phyloP scores from a whole-genome alignment of 441 rosid species.

The Erodium moschatum region DNA sequence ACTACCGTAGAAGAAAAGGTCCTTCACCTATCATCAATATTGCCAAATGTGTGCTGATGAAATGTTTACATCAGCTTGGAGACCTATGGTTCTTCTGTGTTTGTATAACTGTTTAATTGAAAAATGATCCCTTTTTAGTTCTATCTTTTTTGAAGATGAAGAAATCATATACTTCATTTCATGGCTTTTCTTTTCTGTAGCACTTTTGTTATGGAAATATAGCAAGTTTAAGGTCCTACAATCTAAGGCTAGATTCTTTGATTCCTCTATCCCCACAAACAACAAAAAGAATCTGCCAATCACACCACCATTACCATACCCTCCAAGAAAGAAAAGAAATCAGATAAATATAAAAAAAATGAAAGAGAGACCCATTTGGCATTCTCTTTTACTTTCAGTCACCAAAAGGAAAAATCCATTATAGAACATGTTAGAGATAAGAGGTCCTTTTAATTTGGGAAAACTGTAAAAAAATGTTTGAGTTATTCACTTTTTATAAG shows the following conservation, averaged over 20 bases:
- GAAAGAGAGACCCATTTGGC: conserved; percentile 22
- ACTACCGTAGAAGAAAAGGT: too few species aligned
- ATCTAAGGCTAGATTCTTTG: conserved; percentile 62
- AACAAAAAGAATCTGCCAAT: conserved; percentile 84
- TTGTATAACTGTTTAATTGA: too few species aligned
- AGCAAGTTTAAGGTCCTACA: conserved; percentile 28
- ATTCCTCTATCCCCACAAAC: conserved; percentile 57
- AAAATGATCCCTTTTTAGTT: neutral
- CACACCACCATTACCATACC: too few species aligned
- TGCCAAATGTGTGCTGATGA: neutral
- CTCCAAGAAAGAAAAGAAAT: conserved; percentile 12
- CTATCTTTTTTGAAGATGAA: neutral
- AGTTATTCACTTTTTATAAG: too few species aligned
- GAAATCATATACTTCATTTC: neutral
- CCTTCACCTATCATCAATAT: neutral
- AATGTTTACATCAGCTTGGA: too few species aligned
- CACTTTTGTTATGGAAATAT: conserved; percentile 20
- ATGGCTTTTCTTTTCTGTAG: conserved; percentile 9
- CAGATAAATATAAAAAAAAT: neutral
- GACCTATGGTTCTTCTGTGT: too few species aligned
- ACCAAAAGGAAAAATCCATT: too few species aligned
- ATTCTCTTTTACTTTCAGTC: neutral
- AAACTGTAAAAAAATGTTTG: too few species aligned
- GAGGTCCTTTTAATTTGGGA: too few species aligned
- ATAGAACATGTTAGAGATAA: too few species aligned